A percentile compares a stretch with the other conserved stretches of the same genome.
These are phyloP conservation scores for Paramecium caudatum DNA, from an alignment of 73 alveolate genomes.

Conservation along the genomic window DNA sequence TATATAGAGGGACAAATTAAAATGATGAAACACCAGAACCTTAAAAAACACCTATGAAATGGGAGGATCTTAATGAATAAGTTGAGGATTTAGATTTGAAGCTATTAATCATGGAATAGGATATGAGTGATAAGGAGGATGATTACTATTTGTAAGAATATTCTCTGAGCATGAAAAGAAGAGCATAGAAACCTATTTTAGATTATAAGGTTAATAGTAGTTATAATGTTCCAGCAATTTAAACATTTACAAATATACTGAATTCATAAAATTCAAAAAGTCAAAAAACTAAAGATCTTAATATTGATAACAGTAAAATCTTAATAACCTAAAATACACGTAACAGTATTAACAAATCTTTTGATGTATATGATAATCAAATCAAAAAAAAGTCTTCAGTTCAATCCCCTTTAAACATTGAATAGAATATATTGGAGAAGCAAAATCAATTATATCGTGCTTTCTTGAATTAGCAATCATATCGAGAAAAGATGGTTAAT, in stretches of 20 bases:
- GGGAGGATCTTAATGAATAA: conserved; percentile 46
- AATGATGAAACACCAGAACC: background rate
- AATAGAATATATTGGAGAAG: background rate
- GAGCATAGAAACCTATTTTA: too few relatives aligned
- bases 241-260: too few relatives aligned
- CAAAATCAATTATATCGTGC: background rate
- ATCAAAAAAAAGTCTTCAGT: background rate
- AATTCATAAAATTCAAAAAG: too few relatives aligned
- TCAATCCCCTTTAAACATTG: background rate
- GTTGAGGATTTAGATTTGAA: conserved; percentile 31
- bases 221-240: too few relatives aligned
- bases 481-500: conserved; percentile 19
- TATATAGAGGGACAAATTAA: background rate
- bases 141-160: conserved; percentile 43
- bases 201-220: too few relatives aligned
- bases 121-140: conserved; percentile 57
- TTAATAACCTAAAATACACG: too few relatives aligned
- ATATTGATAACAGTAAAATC: too few relatives aligned
- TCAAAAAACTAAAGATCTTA: too few relatives aligned
- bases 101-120: conserved; percentile 29
- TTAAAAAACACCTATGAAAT: background rate
- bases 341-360: conserved; percentile 2
- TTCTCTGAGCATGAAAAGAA: too few relatives aligned
- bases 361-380: background rate
- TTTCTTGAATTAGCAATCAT: conserved; percentile 19